phyloP scores from a whole-genome alignment of 2,329 filamentous ascomycete genomes.

The Trichophyton rubrum region DNA sequence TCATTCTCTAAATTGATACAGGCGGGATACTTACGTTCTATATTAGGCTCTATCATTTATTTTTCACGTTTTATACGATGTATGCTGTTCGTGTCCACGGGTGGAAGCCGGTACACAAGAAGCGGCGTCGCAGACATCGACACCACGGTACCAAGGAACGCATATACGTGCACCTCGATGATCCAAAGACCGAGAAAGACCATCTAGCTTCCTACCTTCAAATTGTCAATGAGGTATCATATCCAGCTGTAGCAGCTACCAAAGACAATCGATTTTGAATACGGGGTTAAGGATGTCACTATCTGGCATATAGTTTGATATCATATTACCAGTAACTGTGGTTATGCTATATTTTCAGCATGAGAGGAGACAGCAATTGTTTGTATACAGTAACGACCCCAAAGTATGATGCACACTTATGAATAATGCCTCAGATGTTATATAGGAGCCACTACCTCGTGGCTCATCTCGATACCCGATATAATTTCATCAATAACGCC shows the following conservation, averaged over 20 bases:
- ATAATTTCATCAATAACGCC: no score
- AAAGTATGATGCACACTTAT: no score
- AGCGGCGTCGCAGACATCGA: constrained; percentile 4
- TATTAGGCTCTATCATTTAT: constrained; percentile 1
- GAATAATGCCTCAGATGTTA: no score
- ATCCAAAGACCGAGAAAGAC: background rate
- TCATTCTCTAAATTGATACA: background rate
- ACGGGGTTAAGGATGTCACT: background rate
- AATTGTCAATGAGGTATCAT: background rate
- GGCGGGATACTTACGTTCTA: background rate
- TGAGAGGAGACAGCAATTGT: no score
- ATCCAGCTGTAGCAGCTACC: background rate
- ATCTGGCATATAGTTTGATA: background rate
- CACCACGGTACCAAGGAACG: constrained; percentile 7
- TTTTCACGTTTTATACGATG: constrained; percentile 5
- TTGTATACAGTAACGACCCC: no score
- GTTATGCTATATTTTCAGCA: background rate
- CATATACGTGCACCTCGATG: constrained; percentile 8
- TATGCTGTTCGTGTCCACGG: background rate
- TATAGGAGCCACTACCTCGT: no score
- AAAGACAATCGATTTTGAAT: background rate
- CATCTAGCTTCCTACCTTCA: background rate
- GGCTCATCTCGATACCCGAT: no score
- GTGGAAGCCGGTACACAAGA: background rate
- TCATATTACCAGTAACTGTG: background rate